Conservation (phyloP, 441 rosid species). For the Corymbia citriodora region DNA sequence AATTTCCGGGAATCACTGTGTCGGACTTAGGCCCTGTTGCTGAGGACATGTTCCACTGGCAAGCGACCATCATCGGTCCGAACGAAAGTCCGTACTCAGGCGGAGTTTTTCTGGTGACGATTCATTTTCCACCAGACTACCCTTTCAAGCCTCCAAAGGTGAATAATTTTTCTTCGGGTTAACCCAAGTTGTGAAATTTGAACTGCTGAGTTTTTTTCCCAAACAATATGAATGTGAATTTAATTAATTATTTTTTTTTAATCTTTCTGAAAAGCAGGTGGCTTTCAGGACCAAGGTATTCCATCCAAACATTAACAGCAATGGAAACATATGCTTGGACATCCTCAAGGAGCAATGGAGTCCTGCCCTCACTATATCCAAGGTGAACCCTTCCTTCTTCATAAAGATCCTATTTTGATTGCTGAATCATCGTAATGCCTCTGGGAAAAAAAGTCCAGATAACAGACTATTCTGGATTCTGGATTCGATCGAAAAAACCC, state of each 20-base stretch:
- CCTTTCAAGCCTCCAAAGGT: constrained; percentile 44
- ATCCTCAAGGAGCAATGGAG: constrained; percentile 44
- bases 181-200: not conserved
- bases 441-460: not conserved
- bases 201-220: not conserved
- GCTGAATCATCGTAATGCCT: not conserved
- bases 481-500: not conserved
- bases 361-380: constrained; percentile 37
- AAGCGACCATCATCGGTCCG: constrained; percentile 31
- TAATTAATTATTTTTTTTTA: not conserved
- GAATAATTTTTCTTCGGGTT: not conserved
- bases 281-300: constrained; percentile 31
- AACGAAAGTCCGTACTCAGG: constrained; percentile 30
- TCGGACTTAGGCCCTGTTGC: constrained; percentile 18
- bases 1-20: not conserved
- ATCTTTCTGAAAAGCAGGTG: constrained; percentile 9
- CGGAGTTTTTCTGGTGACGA: constrained; percentile 27
- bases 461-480: not conserved
- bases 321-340: constrained; percentile 33
- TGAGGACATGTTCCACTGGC: constrained; percentile 35
- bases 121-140: constrained; percentile 33
- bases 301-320: constrained; percentile 36
- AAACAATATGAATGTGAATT: not conserved
- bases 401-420: not conserved
- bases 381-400: constrained; percentile 4